A percentile compares a stretch with the other conserved stretches of the same genome.
Conservation (phyloP, 306 rosid genomes). For the Casuarina cunninghamiana region DNA sequence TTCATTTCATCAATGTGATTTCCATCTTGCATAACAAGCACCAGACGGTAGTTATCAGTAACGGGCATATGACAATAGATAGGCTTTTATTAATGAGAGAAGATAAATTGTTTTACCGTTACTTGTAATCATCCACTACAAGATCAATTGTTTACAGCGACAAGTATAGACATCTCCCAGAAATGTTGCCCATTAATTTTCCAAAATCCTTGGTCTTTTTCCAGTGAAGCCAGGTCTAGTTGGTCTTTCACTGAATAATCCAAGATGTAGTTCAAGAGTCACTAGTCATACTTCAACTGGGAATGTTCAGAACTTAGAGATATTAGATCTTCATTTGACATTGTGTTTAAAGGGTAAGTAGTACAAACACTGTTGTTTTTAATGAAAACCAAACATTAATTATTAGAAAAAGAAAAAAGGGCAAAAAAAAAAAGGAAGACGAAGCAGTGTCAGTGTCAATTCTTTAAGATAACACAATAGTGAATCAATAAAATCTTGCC, state of each 20-base stretch:
- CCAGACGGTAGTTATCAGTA: not conserved
- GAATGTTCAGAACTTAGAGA: not conserved
- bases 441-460: not conserved
- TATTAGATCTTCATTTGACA: not conserved
- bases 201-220: not conserved
- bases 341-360: not conserved
- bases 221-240: not conserved
- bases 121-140: not conserved
- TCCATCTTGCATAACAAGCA: constrained; percentile 1
- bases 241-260: not conserved
- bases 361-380: not conserved
- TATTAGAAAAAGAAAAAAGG: too few relatives aligned
- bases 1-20: not conserved
- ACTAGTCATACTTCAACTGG: not conserved
- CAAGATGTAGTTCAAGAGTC: not conserved
- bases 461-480: not conserved
- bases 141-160: not conserved
- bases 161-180: not conserved
- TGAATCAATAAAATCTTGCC: constrained; percentile 45
- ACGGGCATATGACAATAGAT: not conserved
- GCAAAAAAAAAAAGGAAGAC: too few relatives aligned
- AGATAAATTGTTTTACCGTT: not conserved
- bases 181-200: not conserved
- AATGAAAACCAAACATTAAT: not conserved
- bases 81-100: not conserved